A percentile compares a stretch with the other conserved stretches of the same genome.
These are phyloP conservation scores for Hyphodiscus hymeniophilus DNA, from an alignment of 495 filamentous ascomycete genomes.

Conservation along the genomic window DNA sequence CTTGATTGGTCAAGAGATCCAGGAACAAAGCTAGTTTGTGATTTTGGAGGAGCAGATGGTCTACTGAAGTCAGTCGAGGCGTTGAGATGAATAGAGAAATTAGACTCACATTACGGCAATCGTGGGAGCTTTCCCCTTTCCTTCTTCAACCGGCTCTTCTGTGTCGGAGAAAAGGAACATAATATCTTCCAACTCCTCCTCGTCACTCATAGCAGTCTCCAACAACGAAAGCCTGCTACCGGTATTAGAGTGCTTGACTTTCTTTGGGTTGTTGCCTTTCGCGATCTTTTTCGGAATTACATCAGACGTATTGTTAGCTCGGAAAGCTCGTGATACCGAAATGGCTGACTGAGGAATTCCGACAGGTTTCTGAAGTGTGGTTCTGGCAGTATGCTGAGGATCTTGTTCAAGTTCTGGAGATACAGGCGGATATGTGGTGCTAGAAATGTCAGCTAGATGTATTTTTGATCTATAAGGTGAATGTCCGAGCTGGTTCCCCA, in stretches of 20 bases:
- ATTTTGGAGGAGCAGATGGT: conserved; percentile 2
- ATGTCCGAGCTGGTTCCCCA: too few species aligned
- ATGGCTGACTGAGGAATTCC: conserved; percentile 19
- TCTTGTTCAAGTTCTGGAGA: conserved; percentile 46
- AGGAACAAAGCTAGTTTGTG: conserved; percentile 57
- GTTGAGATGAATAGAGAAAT: not conserved
- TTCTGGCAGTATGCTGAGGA: conserved; percentile 34
- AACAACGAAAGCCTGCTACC: conserved; percentile 17
- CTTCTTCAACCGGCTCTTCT: conserved; percentile 11
- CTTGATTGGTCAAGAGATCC: conserved; percentile 47
- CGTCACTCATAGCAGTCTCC: conserved; percentile 29
- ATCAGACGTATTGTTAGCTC: not conserved
- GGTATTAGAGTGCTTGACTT: conserved; percentile 6
- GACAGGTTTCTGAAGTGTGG: conserved; percentile 21
- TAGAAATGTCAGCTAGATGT: not conserved
- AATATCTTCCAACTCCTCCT: conserved; percentile 45
- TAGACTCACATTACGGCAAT: conserved; percentile 1
- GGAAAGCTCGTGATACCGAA: conserved; percentile 15
- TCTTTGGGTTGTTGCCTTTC: conserved; percentile 4
- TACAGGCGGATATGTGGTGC: conserved; percentile 20
- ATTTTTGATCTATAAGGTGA: too few species aligned
- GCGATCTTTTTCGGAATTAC: not conserved
- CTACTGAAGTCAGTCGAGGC: not conserved
- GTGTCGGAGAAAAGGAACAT: conserved; percentile 34
- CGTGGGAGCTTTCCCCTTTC: conserved; percentile 2